These are phyloP conservation scores for Lactarius vividus DNA, from an alignment of 768 basidiomycete genomes.

Conservation along the genomic window DNA sequence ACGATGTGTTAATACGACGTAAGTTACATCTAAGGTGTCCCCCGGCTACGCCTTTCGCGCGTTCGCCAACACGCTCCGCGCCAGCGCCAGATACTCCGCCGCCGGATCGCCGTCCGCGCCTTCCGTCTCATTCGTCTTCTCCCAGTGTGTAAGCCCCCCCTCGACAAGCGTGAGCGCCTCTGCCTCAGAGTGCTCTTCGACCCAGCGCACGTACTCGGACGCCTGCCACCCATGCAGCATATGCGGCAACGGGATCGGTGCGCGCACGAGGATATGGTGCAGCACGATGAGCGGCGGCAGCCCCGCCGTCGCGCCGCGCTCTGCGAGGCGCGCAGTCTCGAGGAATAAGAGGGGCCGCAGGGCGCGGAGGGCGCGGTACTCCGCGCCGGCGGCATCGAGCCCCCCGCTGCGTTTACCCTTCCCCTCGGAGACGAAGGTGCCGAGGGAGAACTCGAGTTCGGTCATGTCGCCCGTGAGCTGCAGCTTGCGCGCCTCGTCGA, in stretches of 20 bases:
- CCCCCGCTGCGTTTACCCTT: constrained; percentile 54
- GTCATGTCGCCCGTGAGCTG: constrained; percentile 97
- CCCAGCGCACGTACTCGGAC: constrained; percentile 94
- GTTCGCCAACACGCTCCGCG: constrained; percentile 60
- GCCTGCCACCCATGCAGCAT: constrained; percentile 91
- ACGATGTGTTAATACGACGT: not conserved
- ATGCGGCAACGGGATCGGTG: constrained; percentile 84
- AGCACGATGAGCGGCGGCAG: constrained; percentile 86
- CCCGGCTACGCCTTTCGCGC: constrained; percentile 26
- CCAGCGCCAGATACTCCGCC: constrained; percentile 63
- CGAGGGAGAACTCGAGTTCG: constrained; percentile 89
- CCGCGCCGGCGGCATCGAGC: constrained; percentile 77
- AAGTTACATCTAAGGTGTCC: too few relatives aligned
- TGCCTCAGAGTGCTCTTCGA: constrained; percentile 82
- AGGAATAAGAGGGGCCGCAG: constrained; percentile 90
- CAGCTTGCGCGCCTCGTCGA: constrained; percentile 91
- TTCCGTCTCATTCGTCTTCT: constrained; percentile 62
- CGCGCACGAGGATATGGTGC: constrained; percentile 89
- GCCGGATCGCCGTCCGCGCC: constrained; percentile 46
- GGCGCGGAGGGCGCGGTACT: constrained; percentile 81
- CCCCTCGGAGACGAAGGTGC: constrained; percentile 67
- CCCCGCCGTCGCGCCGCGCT: constrained; percentile 63
- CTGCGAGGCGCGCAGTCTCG: constrained; percentile 68
- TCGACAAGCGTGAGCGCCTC: constrained; percentile 83
- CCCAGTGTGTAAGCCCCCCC: constrained; percentile 74